Percentiles rank a stretch among this genome's conserved stretches.
Evolutionary conservation across 73 alveolate genomes (phyloP).

Genomic region (Paraurostyla sp.): DNA sequence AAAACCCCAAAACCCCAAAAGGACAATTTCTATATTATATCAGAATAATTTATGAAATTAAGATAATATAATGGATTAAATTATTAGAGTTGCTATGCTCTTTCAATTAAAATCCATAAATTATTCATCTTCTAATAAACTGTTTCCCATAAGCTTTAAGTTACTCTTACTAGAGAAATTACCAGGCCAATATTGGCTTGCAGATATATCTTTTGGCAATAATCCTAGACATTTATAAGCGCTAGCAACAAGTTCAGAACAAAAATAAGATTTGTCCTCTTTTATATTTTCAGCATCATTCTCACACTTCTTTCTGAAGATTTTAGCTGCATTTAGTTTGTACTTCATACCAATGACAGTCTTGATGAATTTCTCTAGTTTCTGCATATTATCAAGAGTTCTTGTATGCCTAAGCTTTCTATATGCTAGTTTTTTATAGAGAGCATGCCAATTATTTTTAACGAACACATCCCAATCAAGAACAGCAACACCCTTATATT

Average conservation of each 20-base stretch:
- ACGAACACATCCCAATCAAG: conserved; percentile 84
- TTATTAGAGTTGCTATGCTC: too few relatives aligned
- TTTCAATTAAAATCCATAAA: conserved; percentile 18
- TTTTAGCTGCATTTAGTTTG: conserved; percentile 66
- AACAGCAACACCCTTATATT: conserved; percentile 79
- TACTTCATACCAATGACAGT: conserved; percentile 73
- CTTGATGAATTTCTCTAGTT: conserved; percentile 69
- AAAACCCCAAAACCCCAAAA: too few relatives aligned
- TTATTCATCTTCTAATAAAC: conserved; percentile 42
- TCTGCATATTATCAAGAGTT: conserved; percentile 47
- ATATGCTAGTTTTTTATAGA: conserved; percentile 77
- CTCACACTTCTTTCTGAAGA: conserved; percentile 41
- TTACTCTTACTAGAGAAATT: conserved; percentile 51
- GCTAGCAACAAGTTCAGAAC: conserved; percentile 83
- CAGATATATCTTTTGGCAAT: conserved; percentile 72
- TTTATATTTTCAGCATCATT: conserved; percentile 69
- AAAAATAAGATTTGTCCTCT: conserved; percentile 70
- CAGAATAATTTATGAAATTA: too few relatives aligned
- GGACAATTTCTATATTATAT: too few relatives aligned
- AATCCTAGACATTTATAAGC: conserved; percentile 78
- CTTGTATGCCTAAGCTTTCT: conserved; percentile 73
- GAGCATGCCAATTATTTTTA: conserved; percentile 79
- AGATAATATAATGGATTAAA: too few relatives aligned
- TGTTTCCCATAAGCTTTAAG: background rate
- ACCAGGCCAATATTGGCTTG: conserved; percentile 81